Conservation (phyloP, 225 moss, liverwort and hornwort species). For the Anthoceros angustus region DNA sequence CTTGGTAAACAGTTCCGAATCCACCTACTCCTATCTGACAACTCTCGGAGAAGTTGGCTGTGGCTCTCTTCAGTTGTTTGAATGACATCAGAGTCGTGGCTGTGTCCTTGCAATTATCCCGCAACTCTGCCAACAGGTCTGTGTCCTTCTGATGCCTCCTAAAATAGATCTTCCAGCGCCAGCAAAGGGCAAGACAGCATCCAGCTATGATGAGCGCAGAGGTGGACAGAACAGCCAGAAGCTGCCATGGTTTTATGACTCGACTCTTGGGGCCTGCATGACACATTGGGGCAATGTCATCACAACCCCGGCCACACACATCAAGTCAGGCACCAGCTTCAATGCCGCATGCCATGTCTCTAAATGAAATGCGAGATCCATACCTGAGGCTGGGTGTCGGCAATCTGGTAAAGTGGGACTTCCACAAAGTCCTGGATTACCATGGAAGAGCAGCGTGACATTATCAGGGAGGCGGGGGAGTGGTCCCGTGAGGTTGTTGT, state of each 20-base stretch:
- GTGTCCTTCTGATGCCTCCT: too few relatives aligned
- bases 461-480: not conserved
- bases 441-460: not conserved
- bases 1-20: conserved; percentile 16
- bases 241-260: not conserved
- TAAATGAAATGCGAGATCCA: too few relatives aligned
- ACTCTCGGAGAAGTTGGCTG: conserved; percentile 6
- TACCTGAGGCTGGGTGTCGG: not conserved
- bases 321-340: too few relatives aligned
- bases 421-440: not conserved
- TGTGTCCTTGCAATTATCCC: too few relatives aligned
- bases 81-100: too few relatives aligned
- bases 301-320: too few relatives aligned
- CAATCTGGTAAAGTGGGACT: not conserved
- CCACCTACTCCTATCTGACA: conserved; percentile 15
- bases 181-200: not conserved
- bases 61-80: conserved; percentile 16
- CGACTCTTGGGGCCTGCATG: too few relatives aligned
- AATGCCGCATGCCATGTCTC: too few relatives aligned
- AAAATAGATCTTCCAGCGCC: too few relatives aligned
- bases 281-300: too few relatives aligned
- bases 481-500: conserved; percentile 1
- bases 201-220: not conserved
- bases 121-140: too few relatives aligned
- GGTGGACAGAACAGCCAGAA: not conserved